Evolutionary conservation across 1,284 basidiomycete species (phyloP), one percentile per base, ranked within the genome.

Genomic region (Boletus hoseneyae): DNA sequence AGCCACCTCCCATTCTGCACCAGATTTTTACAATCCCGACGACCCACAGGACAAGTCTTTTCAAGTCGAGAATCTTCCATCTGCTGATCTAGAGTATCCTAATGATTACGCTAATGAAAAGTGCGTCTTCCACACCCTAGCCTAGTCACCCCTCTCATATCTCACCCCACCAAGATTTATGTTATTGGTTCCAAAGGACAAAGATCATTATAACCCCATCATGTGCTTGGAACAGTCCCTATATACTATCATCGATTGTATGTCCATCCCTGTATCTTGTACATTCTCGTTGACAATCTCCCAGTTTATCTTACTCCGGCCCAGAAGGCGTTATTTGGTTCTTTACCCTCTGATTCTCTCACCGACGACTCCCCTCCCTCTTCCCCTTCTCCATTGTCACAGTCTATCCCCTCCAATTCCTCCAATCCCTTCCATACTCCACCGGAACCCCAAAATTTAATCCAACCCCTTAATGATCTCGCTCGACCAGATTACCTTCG

Each of bases 191-290:
- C 87, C 87, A 16, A 87, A 83, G 62, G 87, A 90, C 70, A 80
- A 80, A 57, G 85, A 90, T 58, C 85, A 88, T 59, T 90, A 89
- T 63, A 85, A 85, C 62, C 87, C 87, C 13, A 82, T 90, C 48
- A 76, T 83, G 73, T 84, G 85, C 58, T 70, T 90, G 30, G 82
- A 87, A 67, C 74, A 75, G 55, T 77, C 82, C 6, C 65, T 90
- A 30, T 75, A 82, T 64, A 80, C 78, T 43, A 87, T 90, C 36
- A 66, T 88, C 51, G 77, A 87, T 69, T 74, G 87, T 87, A 56
- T 46, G 78, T 67, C 25, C 32, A 4, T 1, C 13, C 21, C 19
- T 25, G 30, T 3, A 6, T 41, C 35, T 23, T 15, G 6, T 6
- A 4, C 2, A 6, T 40, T 41, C 8, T 47, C 41, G 56, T 56